Evolutionary conservation across 1,139 yeast genomes (phyloP).

Genomic region (Spathaspora sp.): DNA sequence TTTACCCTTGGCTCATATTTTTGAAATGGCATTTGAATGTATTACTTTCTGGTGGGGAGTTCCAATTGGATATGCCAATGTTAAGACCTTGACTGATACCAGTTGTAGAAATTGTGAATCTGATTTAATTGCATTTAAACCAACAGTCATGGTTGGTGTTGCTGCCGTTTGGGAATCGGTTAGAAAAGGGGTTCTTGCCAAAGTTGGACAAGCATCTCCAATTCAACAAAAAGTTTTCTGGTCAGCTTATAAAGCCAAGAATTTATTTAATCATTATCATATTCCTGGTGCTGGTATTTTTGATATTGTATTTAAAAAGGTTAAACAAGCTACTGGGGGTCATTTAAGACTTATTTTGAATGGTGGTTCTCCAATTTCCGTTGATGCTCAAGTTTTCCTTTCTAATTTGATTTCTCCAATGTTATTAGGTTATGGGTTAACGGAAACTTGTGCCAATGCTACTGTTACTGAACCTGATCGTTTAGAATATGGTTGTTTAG

Average conservation of each 20-base stretch:
- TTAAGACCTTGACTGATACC: constrained; percentile 82
- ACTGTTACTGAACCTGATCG: constrained; percentile 63
- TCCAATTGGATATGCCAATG: constrained; percentile 84
- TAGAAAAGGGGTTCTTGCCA: constrained; percentile 84
- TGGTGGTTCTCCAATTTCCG: constrained; percentile 93
- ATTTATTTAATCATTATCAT: constrained; percentile 56
- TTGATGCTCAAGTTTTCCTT: constrained; percentile 83
- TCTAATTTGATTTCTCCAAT: constrained; percentile 79
- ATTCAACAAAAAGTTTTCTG: constrained; percentile 81
- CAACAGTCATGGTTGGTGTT: constrained; percentile 96
- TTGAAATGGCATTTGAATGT: constrained; percentile 88
- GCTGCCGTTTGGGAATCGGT: constrained; percentile 99
- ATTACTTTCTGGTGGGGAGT: constrained; percentile 87
- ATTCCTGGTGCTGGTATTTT: constrained; percentile 71
- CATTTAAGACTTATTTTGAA: constrained; percentile 67
- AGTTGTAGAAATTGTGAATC: constrained; percentile 85
- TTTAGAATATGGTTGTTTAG: constrained; percentile 74
- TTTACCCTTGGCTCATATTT: constrained; percentile 94
- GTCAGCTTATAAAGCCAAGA: constrained; percentile 80
- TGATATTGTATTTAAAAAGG: constrained; percentile 76
- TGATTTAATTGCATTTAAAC: constrained; percentile 84
- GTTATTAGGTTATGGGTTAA: constrained; percentile 94
- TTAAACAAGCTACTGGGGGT: constrained; percentile 96
- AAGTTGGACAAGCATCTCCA: constrained; percentile 66
- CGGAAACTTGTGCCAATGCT: constrained; percentile 93